Percentiles rank a stretch among this genome's conserved stretches.
Conservation (phyloP, 257 asterid species). For the Penstemon davidsonii region DNA sequence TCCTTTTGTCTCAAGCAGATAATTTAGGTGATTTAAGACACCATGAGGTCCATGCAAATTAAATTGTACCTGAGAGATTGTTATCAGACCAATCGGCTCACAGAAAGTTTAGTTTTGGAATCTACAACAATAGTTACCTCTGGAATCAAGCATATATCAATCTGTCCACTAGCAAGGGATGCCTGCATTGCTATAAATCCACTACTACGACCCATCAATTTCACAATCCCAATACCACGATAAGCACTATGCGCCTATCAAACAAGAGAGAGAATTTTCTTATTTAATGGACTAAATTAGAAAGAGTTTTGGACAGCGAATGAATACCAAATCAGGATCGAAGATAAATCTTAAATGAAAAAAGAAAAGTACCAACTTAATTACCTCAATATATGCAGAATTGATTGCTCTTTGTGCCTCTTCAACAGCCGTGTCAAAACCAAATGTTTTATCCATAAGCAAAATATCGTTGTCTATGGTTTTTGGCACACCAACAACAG, state of each 20-base stretch:
- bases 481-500: constrained; percentile 97
- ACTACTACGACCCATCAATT: constrained; percentile 97
- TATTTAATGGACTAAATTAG: background rate
- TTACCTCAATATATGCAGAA: constrained; percentile 90
- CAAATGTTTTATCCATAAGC: constrained; percentile 96
- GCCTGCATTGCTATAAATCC: constrained; percentile 99
- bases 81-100: constrained; percentile 14
- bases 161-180: constrained; percentile 97
- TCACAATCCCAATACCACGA: constrained; percentile 91
- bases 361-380: constrained; percentile 15
- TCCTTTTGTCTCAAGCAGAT: constrained; percentile 84
- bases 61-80: constrained; percentile 60
- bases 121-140: constrained; percentile 50
- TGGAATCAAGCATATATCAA: constrained; percentile 90
- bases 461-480: constrained; percentile 94
- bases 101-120: background rate
- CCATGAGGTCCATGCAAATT: constrained; percentile 94
- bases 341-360: constrained; percentile 16
- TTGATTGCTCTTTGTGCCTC: constrained; percentile 97
- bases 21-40: constrained; percentile 71
- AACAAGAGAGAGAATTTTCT: constrained; percentile 23
- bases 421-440: constrained; percentile 99
- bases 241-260: constrained; percentile 97
- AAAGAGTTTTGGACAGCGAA: constrained; percentile 15
- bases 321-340: constrained; percentile 13